Percentiles rank a stretch among this genome's conserved stretches.
Evolutionary conservation across 331 rosid genomes (phyloP).

Genomic region (Malus hybrid): DNA sequence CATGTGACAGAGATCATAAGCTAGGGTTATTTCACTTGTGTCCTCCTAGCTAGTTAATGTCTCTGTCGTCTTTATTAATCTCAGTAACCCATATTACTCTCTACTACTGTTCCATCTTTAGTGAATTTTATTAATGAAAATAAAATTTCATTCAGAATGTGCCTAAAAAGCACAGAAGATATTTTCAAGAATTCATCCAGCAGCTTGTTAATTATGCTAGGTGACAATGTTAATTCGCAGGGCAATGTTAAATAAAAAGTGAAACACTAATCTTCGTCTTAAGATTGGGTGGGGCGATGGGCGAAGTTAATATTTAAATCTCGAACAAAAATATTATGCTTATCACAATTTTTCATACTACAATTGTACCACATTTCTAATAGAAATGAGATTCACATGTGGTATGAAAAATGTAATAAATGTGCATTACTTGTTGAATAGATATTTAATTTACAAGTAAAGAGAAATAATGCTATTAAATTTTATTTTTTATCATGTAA

Average conservation of each 20-base stretch:
- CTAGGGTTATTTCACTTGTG: not conserved
- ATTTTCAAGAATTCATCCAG: not conserved
- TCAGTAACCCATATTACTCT: not conserved
- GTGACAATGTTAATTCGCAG: not conserved
- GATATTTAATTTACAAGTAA: no score
- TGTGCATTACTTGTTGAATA: no score
- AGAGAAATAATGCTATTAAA: no score
- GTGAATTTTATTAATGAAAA: not conserved
- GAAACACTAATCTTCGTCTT: not conserved
- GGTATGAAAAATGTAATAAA: no score
- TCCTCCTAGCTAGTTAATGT: not conserved
- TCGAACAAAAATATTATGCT: no score
- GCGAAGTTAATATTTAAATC: no score
- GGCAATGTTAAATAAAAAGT: not conserved
- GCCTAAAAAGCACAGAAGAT: not conserved
- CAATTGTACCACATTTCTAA: no score
- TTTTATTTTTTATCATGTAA: no score
- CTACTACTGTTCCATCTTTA: not conserved
- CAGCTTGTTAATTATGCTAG: not conserved
- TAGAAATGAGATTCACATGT: no score
- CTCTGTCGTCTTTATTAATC: not conserved
- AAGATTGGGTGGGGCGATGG: not conserved
- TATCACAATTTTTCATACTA: no score
- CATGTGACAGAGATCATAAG: not conserved
- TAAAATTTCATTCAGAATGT: not conserved